phyloP scores from a whole-genome alignment of 192 early-diverging fungal genomes.

The Obelidium mucronatum region DNA sequence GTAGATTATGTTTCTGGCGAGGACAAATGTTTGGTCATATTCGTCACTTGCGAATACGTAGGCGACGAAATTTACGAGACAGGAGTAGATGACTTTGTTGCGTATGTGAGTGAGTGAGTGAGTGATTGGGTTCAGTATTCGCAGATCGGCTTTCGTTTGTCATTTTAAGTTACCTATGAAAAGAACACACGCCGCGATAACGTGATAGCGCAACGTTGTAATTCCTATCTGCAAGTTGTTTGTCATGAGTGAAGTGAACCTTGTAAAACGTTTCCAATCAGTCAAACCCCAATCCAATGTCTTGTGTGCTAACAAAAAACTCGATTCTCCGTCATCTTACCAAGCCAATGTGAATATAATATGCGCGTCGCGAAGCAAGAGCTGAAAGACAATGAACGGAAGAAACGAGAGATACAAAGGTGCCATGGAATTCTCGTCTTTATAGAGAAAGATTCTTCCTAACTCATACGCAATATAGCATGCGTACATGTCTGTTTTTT shows the following conservation, averaged over 20 bases:
- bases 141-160: too few relatives aligned
- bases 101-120: background rate
- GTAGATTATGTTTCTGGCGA: constrained; percentile 1
- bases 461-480: constrained; percentile 23
- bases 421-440: constrained; percentile 34
- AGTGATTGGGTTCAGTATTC: background rate
- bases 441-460: constrained; percentile 13
- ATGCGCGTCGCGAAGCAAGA: constrained; percentile 49
- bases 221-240: constrained; percentile 48
- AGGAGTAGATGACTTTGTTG: background rate
- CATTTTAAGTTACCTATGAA: constrained; percentile 35
- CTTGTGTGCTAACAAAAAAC: constrained; percentile 8
- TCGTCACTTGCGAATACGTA: background rate
- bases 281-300: background rate
- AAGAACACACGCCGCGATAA: constrained; percentile 30
- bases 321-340: too few relatives aligned
- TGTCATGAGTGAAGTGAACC: constrained; percentile 42
- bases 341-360: constrained; percentile 46
- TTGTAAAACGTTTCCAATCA: background rate
- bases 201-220: constrained; percentile 32
- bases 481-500: constrained; percentile 40
- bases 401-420: constrained; percentile 53
- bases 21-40: background rate
- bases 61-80: background rate
- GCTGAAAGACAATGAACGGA: constrained; percentile 44